A percentile compares a stretch with the other conserved stretches of the same genome.
phyloP scores from a whole-genome alignment of 768 basidiomycete genomes.

The Lactarius vividus region DNA sequence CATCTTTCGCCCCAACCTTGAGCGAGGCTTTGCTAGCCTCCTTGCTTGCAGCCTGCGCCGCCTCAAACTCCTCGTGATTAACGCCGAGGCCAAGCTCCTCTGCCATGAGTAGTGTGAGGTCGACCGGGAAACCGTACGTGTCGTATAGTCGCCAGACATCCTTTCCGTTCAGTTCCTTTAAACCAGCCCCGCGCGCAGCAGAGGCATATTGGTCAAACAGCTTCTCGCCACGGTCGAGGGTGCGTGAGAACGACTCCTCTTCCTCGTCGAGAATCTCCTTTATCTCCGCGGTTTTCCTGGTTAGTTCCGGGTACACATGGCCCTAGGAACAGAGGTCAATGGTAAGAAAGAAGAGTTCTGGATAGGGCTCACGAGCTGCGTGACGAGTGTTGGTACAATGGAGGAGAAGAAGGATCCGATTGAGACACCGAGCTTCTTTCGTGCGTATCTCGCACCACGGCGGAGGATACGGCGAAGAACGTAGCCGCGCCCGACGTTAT shows the following conservation, averaged over 20 bases:
- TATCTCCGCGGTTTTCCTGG: constrained; percentile 73
- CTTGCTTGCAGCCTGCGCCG: constrained; percentile 83
- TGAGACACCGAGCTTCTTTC: constrained; percentile 89
- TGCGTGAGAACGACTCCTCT: constrained; percentile 96
- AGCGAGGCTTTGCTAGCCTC: constrained; percentile 85
- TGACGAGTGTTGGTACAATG: constrained; percentile 83
- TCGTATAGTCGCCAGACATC: constrained; percentile 98
- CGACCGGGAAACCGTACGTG: constrained; percentile 97
- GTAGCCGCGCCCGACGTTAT: constrained; percentile 95
- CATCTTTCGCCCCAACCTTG: constrained; percentile 65
- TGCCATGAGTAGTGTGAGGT: constrained; percentile 95
- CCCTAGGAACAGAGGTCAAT: constrained; percentile 49
- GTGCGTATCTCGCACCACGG: constrained; percentile 91
- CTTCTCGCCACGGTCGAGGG: constrained; percentile 93
- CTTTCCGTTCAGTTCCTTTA: constrained; percentile 73
- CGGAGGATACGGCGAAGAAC: constrained; percentile 93
- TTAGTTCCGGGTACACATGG: constrained; percentile 89
- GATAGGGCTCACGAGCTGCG: constrained; percentile 66
- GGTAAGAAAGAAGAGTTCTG: neutral
- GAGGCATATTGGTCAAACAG: constrained; percentile 87
- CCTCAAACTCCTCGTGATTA: constrained; percentile 86
- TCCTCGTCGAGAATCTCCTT: constrained; percentile 97
- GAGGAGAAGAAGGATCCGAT: constrained; percentile 96
- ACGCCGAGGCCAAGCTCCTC: constrained; percentile 83
- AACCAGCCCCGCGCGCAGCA: constrained; percentile 59